Conservation (phyloP, 306 rosid genomes). For the Sphenostylis stenocarpa region DNA sequence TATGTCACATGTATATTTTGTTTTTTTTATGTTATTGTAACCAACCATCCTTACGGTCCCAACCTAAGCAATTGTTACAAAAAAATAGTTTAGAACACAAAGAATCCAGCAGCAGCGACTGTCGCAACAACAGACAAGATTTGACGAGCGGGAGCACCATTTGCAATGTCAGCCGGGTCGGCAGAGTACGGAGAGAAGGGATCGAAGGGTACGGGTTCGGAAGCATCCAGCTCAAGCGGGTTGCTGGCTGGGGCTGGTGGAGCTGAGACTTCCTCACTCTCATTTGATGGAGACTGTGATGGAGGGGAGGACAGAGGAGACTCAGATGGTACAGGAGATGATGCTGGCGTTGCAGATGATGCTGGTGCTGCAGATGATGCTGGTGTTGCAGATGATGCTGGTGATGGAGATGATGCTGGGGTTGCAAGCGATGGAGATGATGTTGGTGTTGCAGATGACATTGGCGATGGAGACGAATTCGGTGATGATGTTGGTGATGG, state of each 20-base stretch:
- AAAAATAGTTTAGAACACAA: slow-evolving; percentile 39
- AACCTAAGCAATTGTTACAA: too few relatives aligned
- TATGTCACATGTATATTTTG: too few relatives aligned
- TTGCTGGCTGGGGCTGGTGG: slow-evolving; percentile 61
- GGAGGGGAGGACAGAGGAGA: background rate
- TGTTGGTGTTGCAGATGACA: background rate
- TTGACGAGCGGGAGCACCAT: slow-evolving; percentile 12
- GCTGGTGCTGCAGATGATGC: background rate
- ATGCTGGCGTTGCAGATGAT: background rate
- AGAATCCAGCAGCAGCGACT: background rate
- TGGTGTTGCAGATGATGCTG: background rate
- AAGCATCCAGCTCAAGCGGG: slow-evolving; percentile 25
- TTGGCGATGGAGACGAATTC: background rate
- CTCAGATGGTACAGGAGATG: background rate
- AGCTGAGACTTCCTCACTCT: slow-evolving; percentile 29
- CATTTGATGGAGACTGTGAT: slow-evolving; percentile 28
- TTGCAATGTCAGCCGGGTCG: background rate
- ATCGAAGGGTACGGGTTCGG: background rate
- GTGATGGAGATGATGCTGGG: background rate
- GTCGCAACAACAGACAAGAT: background rate
- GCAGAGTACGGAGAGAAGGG: background rate
- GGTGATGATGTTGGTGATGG: slow-evolving; percentile 7
- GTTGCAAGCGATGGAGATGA: background rate
- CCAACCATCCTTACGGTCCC: too few relatives aligned
- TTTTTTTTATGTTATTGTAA: too few relatives aligned